Evolutionary conservation across 2,329 filamentous ascomycete species (phyloP).

Genomic region (Trichoderma atroviride): DNA sequence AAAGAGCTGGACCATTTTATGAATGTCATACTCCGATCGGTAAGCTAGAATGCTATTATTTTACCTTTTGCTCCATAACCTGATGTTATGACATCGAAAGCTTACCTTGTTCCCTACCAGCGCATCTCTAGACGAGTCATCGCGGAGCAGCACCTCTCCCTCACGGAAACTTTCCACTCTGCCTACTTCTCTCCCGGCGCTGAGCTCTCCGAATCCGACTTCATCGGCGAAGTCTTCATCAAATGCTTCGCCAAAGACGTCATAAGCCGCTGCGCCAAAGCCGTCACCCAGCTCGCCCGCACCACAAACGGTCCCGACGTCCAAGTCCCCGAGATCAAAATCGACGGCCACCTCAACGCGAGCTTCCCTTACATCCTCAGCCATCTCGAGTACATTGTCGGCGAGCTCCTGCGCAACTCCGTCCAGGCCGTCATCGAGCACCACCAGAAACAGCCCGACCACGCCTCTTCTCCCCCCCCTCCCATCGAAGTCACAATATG

Average conservation of each 20-base stretch:
- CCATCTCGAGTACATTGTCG: slow-evolving; percentile 95
- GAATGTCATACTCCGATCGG: slow-evolving; percentile 88
- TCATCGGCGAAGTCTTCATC: slow-evolving; percentile 93
- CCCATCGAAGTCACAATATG: slow-evolving; percentile 94
- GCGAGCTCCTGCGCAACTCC: slow-evolving; percentile 91
- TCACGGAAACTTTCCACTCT: slow-evolving; percentile 91
- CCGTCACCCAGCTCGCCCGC: slow-evolving; percentile 73
- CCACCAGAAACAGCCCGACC: slow-evolving; percentile 47
- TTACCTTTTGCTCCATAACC: no score
- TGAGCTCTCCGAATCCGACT: slow-evolving; percentile 73
- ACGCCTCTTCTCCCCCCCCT: slow-evolving; percentile 55
- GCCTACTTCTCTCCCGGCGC: slow-evolving; percentile 86
- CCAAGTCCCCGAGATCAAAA: slow-evolving; percentile 75
- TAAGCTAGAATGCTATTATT: slow-evolving; percentile 47
- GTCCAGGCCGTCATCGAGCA: slow-evolving; percentile 89
- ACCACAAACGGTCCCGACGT: slow-evolving; percentile 73
- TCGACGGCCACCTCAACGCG: slow-evolving; percentile 83
- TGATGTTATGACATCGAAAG: neutral
- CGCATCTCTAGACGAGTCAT: slow-evolving; percentile 95
- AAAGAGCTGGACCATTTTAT: slow-evolving; percentile 90
- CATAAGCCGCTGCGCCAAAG: slow-evolving; percentile 77
- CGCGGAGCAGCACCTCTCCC: slow-evolving; percentile 91
- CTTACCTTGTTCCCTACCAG: slow-evolving; percentile 45
- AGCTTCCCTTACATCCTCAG: slow-evolving; percentile 96
- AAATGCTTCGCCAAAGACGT: slow-evolving; percentile 91